Base-by-base conservation (phyloP, 2,329 filamentous ascomycete species). In the Stagonosporopsis vannaccii region DNA sequence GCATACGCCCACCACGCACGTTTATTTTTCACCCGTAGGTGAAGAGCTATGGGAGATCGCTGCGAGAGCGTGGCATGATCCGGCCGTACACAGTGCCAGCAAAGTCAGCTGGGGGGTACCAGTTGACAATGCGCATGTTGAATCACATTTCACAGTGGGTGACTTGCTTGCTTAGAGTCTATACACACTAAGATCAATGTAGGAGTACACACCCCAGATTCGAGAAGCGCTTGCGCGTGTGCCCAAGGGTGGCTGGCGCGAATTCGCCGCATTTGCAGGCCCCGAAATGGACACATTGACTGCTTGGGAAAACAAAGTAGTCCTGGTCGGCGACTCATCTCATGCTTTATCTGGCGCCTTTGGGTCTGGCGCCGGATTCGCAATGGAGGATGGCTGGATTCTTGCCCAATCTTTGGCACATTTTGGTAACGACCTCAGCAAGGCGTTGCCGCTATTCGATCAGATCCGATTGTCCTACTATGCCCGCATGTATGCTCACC, bases 321-420 rank as follows among this genome's bases (percentile, higher is more conserved):
- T 80, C 6, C 74, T 85, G 4, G 77, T 85, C 0, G 84, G 83
- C 8, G 83, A 86, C 59, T 79, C 82, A 0, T 85, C 82, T 1
- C 84, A 86, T 64, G 81, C 83, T 0, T 74, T 84, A 0, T 82
- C 81, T 67, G 77, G 77, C 2, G 77, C 77, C 0, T 79, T 79
- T 60, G 79, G 79, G 0, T 79, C 78, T 3, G 79, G 79, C 0
- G 79, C 79, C 5, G 79, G 75, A 0, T 80, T 80, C 56, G 78
- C 79, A 0, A 70, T 81, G 62, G 75, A 81, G 59, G 79, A 81
- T 65, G 78, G 75, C 8, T 81, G 76, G 77, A 74, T 80, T 22
- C 68, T 80, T 2, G 77, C 77, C 11, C 71, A 72, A 51, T 70
- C 77, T 3, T 51, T 56, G 19, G 50, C 15, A 36, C 62, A 44